phyloP scores from a whole-genome alignment of 2,329 filamentous ascomycete genomes.

The Trichoderma sp. region DNA sequence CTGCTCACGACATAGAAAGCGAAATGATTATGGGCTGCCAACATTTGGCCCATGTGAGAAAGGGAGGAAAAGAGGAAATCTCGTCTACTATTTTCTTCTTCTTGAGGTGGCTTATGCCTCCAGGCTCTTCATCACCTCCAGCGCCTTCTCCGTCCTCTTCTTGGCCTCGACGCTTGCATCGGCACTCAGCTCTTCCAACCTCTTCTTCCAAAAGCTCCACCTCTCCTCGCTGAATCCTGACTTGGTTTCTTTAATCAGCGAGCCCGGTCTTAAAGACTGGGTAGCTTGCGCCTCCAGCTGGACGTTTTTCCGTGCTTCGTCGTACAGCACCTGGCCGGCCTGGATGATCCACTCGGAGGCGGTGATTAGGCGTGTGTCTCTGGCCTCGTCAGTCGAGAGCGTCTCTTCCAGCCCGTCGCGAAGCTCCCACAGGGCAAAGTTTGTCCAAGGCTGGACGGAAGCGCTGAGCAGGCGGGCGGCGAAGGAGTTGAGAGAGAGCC shows the following conservation, averaged over 20 bases:
- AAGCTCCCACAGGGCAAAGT: slow-evolving; percentile 33
- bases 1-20: slow-evolving; percentile 2
- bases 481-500: slow-evolving; percentile 35
- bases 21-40: background rate
- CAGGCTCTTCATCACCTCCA: slow-evolving; percentile 26
- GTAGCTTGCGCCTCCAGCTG: slow-evolving; percentile 25
- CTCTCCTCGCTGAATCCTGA: slow-evolving; percentile 28
- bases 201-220: slow-evolving; percentile 33
- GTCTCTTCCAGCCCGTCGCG: slow-evolving; percentile 31
- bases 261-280: slow-evolving; percentile 24
- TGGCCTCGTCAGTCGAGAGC: slow-evolving; percentile 19
- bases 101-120: slow-evolving; percentile 15
- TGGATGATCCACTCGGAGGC: slow-evolving; percentile 32
- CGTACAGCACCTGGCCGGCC: slow-evolving; percentile 28
- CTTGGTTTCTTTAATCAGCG: slow-evolving; percentile 22
- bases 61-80: background rate
- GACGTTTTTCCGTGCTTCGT: slow-evolving; percentile 17
- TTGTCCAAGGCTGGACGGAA: slow-evolving; percentile 25
- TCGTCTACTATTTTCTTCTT: background rate
- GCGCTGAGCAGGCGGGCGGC: slow-evolving; percentile 31
- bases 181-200: slow-evolving; percentile 26
- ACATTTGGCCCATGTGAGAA: background rate
- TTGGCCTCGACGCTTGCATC: slow-evolving; percentile 22
- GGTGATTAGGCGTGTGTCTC: slow-evolving; percentile 25
- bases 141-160: slow-evolving; percentile 22